Evolutionary conservation across 345 rosid genomes (phyloP), one percentile per base, ranked within the genome.

Genomic region (Nephelium lappaceum): DNA sequence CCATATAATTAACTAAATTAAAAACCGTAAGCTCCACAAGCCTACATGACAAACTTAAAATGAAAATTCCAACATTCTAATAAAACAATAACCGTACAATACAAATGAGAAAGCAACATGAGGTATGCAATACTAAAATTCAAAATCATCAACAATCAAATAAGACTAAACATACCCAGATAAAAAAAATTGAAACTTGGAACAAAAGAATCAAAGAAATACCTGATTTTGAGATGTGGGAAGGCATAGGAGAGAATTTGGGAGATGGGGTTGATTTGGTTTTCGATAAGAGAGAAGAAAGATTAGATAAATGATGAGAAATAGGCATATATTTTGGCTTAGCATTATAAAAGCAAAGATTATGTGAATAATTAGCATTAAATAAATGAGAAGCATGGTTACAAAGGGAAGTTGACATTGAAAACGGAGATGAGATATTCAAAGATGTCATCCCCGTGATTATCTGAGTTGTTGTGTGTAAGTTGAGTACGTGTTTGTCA

Each of bases 211-310:
- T 36, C 25, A 51, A 47, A 82, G 62, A 60, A 21, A 78, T 73
- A 88, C 92, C 89, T 66, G 93, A 81, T 82, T 65, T 67, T 0
- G 90, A 84, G 82, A 79, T 70, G 80, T 60, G 86, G 83, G 78
- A 21, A 1, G 77, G 84, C 75, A 86, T 74, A 3, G 65, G 77
- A 77, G 74, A 75, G 69, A 65, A 66, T 77, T 64, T 83, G 58
- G 67, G 76, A 79, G 87, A 79, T 0, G 73, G 45, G 61, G 25
- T 73, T 39, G 82, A 76, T 74, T 73, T 77, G 67, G 67, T 6
- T 63, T 36, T 77, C 0, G 68, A 5, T 9, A 41, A 80, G 3
- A 53, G 69, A 71, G 80, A 70, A 79, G 83, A 79, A 24, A 67
- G 16, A 58, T 21, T 53, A 25, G 63, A 65, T 25, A 71, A 53